A percentile compares a stretch with the other conserved stretches of the same genome.
Evolutionary conservation across 2,329 filamentous ascomycete species (phyloP).

Genomic region (Neonectria punicea): DNA sequence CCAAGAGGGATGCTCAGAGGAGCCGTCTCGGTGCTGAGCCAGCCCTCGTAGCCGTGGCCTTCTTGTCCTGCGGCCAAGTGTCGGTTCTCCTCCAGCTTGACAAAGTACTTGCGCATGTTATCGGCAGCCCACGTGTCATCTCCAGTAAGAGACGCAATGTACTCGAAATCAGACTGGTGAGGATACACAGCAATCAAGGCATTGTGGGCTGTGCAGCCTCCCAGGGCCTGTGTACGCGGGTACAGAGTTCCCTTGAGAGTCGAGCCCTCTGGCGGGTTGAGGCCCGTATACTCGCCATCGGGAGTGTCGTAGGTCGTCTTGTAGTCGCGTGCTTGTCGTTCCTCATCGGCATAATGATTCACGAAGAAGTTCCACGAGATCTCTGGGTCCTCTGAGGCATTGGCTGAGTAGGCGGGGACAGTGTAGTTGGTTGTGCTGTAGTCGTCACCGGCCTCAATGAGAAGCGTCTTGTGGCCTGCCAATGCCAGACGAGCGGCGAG

Average conservation of each 20-base stretch:
- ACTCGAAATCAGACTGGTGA: conserved; percentile 67
- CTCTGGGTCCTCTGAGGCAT: conserved; percentile 64
- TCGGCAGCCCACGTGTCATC: conserved; percentile 64
- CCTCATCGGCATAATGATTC: conserved; percentile 67
- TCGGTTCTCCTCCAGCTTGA: conserved; percentile 62
- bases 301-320: conserved; percentile 68
- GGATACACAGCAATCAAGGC: conserved; percentile 69
- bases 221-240: conserved; percentile 58
- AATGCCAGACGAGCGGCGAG: conserved; percentile 67
- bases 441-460: conserved; percentile 72
- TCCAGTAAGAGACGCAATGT: conserved; percentile 63
- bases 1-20: conserved; percentile 61
- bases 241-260: conserved; percentile 57
- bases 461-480: conserved; percentile 67
- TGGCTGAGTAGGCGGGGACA: conserved; percentile 64
- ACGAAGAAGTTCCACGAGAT: conserved; percentile 73
- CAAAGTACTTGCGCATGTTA: conserved; percentile 69
- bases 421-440: conserved; percentile 62
- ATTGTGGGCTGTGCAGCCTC: conserved; percentile 68
- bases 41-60: conserved; percentile 68
- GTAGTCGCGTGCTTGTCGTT: conserved; percentile 63
- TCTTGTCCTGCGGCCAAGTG: conserved; percentile 55
- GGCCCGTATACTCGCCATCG: conserved; percentile 61
- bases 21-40: conserved; percentile 63
- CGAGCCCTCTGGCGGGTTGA: conserved; percentile 52